These are phyloP conservation scores for Plasmopara viticola DNA, from an alignment of 352 stramenopile genomes.

Conservation along the genomic window DNA sequence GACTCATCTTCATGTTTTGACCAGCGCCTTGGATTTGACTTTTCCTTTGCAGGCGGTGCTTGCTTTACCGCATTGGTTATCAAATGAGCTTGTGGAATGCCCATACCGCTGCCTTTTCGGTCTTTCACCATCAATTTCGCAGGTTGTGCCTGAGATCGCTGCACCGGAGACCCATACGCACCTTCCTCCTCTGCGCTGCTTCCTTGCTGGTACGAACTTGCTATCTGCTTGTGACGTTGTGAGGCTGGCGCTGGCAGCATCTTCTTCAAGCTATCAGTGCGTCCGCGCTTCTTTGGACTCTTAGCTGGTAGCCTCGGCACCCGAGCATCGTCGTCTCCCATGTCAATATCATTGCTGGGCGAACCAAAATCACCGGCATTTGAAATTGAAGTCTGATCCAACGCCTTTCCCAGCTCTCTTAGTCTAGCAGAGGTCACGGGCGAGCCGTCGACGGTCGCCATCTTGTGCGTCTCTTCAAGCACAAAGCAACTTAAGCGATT, in stretches of 20 bases:
- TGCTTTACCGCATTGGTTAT: conserved; percentile 75
- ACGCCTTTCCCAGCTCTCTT: conserved; percentile 65
- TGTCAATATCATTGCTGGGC: conserved; percentile 6
- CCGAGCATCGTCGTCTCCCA: conserved; percentile 7
- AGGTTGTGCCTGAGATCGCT: conserved; percentile 24
- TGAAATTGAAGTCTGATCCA: conserved; percentile 72
- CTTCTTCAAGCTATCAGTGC: conserved; percentile 80
- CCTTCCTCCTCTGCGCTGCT: conserved; percentile 24
- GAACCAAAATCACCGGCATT: conserved; percentile 14
- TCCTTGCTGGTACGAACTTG: conserved; percentile 15
- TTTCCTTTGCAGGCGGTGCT: conserved; percentile 73
- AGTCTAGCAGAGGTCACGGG: conserved; percentile 52
- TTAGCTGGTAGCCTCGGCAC: conserved; percentile 35
- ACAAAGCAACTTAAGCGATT: neutral
- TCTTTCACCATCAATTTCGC: conserved; percentile 72
- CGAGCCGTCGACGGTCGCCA: conserved; percentile 30
- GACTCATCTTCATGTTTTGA: conserved; percentile 85
- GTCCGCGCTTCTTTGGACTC: conserved; percentile 76
- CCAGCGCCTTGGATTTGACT: conserved; percentile 78
- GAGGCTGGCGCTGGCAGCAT: conserved; percentile 56
- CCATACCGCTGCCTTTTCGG: conserved; percentile 67
- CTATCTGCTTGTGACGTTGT: conserved; percentile 57
- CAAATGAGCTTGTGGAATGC: conserved; percentile 55
- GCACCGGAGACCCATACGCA: conserved; percentile 6
- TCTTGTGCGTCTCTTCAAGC: conserved; percentile 18